Base-by-base conservation (phyloP, 129 eudicot species). In the Flaveria bidentis region DNA sequence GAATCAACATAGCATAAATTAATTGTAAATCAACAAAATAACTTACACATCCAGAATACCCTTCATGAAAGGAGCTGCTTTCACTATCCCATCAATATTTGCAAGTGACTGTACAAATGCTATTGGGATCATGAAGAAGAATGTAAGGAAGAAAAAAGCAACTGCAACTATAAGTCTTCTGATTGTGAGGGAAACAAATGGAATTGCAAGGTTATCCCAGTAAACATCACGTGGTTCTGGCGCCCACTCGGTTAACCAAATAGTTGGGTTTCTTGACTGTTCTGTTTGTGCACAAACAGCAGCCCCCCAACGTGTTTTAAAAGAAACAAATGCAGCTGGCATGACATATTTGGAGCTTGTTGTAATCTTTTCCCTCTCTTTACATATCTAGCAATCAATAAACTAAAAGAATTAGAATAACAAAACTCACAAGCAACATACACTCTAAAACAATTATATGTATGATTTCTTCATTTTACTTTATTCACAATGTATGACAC, bases 171-270 rank as follows among this genome's bases (percentile, higher is more conserved):
- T 67, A 18, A 92, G 92, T 83, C 87, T 89, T 85, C 96, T 81
- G 47, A 92, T 81, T 51, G 96, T 82, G 53, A 92, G 92, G 18
- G 90, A 85, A 55, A 89, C 96, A 68, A 82, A 92, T 45, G 97
- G 97, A 72, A 92, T 84, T 2, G 97, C 93, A 39, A 92, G 88
- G 81, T 89, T 92, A 73, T 81, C 82, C 97, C 97, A 92, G 63
- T 84, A 92, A n/a, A 92, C 89, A 81, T 92, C 97, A 25, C 97
- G 89, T 18, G 97, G 96, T 83, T 92, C 97, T n/a, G 97, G 83
- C 42, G 97, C 97, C 97, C 97, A 92, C 81, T 85, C 91, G 1
- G 96, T 92, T 79, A 89, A 81, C 97, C 97, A 92, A 42, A 89
- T 16, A 14, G 96, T 89, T 30, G 97, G 97, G 69, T 92, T 89